phyloP scores from a whole-genome alignment of 345 rosid species.

The Corchorus capsularis region DNA sequence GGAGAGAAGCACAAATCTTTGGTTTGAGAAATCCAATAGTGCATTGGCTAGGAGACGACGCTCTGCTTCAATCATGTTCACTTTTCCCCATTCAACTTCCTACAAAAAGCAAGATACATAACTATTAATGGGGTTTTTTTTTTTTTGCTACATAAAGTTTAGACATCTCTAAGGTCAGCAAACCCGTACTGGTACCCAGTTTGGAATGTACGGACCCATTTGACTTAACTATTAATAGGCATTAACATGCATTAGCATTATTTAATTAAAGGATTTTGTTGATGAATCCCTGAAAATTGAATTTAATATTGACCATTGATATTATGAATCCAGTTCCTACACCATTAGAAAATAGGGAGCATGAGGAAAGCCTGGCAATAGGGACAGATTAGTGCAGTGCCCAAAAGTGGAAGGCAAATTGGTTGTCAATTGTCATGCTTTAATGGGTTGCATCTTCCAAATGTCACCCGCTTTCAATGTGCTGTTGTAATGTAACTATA shows the following conservation, averaged over 20 bases:
- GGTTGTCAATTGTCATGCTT: not conserved
- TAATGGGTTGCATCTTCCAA: not conserved
- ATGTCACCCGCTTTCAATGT: not conserved
- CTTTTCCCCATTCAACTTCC: conserved; percentile 76
- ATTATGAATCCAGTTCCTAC: too few relatives aligned
- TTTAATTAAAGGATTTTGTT: too few relatives aligned
- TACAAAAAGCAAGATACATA: too few relatives aligned
- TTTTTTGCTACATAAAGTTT: too few relatives aligned
- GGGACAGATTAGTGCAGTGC: not conserved
- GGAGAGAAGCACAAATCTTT: conserved; percentile 75
- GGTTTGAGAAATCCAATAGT: conserved; percentile 63
- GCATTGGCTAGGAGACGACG: conserved; percentile 81
- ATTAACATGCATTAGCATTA: too few relatives aligned
- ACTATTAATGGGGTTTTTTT: too few relatives aligned
- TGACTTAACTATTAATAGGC: too few relatives aligned
- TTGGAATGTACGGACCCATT: too few relatives aligned
- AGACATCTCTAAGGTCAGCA: too few relatives aligned
- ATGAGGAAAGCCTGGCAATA: not conserved
- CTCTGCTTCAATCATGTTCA: conserved; percentile 86
- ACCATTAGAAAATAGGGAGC: not conserved
- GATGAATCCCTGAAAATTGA: too few relatives aligned
- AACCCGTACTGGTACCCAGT: too few relatives aligned
- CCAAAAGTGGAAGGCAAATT: not conserved
- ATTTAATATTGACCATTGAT: too few relatives aligned
- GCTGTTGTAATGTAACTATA: not conserved